These are phyloP conservation scores for Globisporangium emineosum DNA, from an alignment of 352 stramenopile genomes.

Conservation along the genomic window DNA sequence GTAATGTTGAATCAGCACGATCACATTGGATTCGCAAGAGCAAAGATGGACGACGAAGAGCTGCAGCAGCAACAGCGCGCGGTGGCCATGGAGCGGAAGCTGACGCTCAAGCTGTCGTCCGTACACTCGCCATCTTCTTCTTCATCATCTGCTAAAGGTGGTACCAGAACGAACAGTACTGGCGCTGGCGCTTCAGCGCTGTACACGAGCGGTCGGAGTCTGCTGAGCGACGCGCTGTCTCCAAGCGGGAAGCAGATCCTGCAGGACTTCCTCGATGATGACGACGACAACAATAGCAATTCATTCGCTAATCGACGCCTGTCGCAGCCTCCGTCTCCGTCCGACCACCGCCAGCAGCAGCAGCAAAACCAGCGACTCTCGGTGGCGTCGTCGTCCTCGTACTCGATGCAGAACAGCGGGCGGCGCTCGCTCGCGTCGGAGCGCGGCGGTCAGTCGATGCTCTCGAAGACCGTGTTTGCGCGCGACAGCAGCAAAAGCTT, in stretches of 20 bases:
- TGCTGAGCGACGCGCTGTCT: constrained; percentile 60
- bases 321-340: not conserved
- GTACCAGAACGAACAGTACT: not conserved
- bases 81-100: constrained; percentile 7
- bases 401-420: not conserved
- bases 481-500: constrained; percentile 24
- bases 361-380: not conserved
- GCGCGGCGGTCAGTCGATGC: constrained; percentile 13
- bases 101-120: constrained; percentile 5
- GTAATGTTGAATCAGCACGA: constrained; percentile 3
- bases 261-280: constrained; percentile 40
- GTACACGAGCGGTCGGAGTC: constrained; percentile 21
- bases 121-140: constrained; percentile 16
- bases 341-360: not conserved
- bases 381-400: not conserved
- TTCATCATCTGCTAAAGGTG: constrained; percentile 1
- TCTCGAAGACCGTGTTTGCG: constrained; percentile 25
- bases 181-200: constrained; percentile 3
- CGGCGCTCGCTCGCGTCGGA: not conserved
- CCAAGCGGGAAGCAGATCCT: constrained; percentile 46
- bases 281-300: not conserved
- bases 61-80: not conserved
- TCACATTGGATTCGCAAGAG: not conserved
- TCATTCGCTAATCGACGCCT: not conserved
- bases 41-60: constrained; percentile 3